These are phyloP conservation scores for Lagerstroemia speciosa DNA, from an alignment of 345 rosid genomes.

Conservation along the genomic window DNA sequence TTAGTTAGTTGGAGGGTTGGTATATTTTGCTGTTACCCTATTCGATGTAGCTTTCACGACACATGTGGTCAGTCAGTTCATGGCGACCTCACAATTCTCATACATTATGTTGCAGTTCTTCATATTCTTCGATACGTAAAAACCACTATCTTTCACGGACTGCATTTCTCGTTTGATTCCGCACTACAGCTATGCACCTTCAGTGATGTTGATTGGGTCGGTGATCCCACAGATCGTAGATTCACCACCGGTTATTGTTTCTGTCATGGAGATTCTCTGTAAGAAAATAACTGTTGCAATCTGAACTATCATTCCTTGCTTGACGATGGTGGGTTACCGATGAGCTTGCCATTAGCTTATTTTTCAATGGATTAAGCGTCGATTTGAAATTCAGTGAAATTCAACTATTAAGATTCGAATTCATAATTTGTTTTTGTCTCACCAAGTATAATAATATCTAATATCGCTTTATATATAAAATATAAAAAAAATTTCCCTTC, in stretches of 20 bases:
- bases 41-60: not conserved
- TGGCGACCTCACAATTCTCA: not conserved
- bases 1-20: not conserved
- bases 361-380: too few species aligned
- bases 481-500: too few species aligned
- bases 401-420: too few species aligned
- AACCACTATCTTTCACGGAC: not conserved
- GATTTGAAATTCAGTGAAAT: too few species aligned
- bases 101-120: not conserved
- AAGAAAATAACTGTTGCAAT: too few species aligned
- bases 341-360: too few species aligned
- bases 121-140: not conserved
- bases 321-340: too few species aligned
- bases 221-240: not conserved
- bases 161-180: not conserved
- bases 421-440: too few species aligned
- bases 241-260: not conserved
- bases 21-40: not conserved
- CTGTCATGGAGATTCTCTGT: slow-evolving; percentile 1
- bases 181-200: not conserved
- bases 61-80: not conserved
- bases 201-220: slow-evolving; percentile 2
- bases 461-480: too few species aligned
- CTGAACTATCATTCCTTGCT: too few species aligned
- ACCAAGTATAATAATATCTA: too few species aligned